Conservation (phyloP, 768 basidiomycete genomes). For the Boletus rubropictus region DNA sequence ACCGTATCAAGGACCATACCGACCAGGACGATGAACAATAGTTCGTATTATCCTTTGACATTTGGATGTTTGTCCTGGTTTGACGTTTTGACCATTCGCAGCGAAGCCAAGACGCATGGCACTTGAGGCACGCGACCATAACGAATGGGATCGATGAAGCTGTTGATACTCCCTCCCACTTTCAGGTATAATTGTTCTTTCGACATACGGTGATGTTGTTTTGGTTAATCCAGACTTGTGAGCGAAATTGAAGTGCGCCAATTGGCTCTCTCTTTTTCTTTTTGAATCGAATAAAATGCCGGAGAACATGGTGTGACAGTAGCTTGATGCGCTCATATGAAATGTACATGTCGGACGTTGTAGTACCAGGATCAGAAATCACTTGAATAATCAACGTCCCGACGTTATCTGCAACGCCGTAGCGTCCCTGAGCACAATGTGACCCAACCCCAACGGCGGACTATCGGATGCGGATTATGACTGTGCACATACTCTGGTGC, state of each 20-base stretch:
- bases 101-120: constrained; percentile 8
- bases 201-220: not conserved
- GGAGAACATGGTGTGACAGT: not conserved
- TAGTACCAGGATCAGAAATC: too few relatives aligned
- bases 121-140: not conserved
- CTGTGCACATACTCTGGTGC: too few relatives aligned
- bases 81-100: constrained; percentile 2
- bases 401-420: too few relatives aligned
- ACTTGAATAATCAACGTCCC: too few relatives aligned
- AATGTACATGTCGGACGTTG: too few relatives aligned
- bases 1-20: constrained; percentile 59
- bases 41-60: too few relatives aligned
- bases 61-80: not conserved
- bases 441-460: too few relatives aligned
- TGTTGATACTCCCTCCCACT: not conserved
- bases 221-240: not conserved
- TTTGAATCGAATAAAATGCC: not conserved
- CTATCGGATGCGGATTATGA: too few relatives aligned
- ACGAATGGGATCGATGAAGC: not conserved
- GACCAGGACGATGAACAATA: constrained; percentile 47
- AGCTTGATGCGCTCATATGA: not conserved
- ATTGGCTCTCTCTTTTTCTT: not conserved
- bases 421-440: too few relatives aligned
- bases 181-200: not conserved
- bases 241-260: not conserved